Percentiles rank a stretch among this genome's conserved stretches.
Evolutionary conservation across 2,329 filamentous ascomycete species (phyloP).

Genomic region (Ambrosiella beaveri): DNA sequence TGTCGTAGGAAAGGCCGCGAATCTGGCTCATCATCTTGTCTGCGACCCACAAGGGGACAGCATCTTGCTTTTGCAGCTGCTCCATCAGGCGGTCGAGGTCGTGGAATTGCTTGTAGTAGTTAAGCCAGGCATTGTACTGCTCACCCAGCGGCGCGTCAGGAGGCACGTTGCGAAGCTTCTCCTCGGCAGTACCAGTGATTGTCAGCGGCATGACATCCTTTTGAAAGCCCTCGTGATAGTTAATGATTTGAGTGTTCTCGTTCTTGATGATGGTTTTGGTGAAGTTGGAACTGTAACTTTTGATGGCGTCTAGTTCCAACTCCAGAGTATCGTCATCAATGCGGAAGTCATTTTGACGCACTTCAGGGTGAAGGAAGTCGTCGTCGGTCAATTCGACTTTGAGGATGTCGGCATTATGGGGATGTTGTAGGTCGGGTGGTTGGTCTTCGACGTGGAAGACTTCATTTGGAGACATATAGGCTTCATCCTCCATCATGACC

Average conservation of each 20-base stretch:
- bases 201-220: background rate
- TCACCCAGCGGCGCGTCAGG: background rate
- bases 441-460: too few relatives aligned
- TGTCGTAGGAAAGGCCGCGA: background rate
- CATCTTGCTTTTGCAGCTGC: background rate
- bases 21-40: slow-evolving; percentile 3
- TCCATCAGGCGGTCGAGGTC: background rate
- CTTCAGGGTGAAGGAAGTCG: background rate
- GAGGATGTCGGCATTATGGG: too few relatives aligned
- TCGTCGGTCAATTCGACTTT: background rate
- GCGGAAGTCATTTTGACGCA: background rate
- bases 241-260: background rate
- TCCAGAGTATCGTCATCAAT: background rate
- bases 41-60: background rate
- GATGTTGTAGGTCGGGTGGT: too few relatives aligned
- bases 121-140: background rate
- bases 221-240: background rate
- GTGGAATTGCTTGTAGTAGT: background rate
- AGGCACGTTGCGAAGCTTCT: background rate
- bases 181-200: background rate
- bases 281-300: background rate
- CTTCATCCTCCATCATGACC: too few relatives aligned
- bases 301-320: background rate
- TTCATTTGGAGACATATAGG: too few relatives aligned
- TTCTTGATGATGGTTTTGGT: background rate